Conservation (phyloP, 768 basidiomycete genomes). For the Rhodosporidiobolus sp. region DNA sequence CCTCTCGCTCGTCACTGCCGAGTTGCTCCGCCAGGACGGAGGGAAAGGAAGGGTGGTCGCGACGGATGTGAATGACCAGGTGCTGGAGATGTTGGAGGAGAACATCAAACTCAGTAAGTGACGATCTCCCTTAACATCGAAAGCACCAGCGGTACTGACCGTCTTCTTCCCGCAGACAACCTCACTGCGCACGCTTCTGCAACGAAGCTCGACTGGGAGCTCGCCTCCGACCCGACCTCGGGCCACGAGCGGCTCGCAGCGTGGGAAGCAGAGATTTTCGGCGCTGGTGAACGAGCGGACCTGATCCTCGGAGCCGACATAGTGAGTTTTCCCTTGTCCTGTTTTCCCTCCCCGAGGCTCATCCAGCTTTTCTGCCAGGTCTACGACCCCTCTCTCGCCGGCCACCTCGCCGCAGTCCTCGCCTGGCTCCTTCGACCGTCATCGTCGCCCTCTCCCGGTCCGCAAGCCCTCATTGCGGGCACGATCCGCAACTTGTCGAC, state of each 20-base stretch:
- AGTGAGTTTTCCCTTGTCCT: neutral
- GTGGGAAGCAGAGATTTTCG: constrained; percentile 15
- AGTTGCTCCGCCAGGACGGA: neutral
- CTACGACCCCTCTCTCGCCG: constrained; percentile 28
- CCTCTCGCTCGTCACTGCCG: constrained; percentile 23
- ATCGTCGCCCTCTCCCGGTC: too few relatives aligned
- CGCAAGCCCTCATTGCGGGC: constrained; percentile 30
- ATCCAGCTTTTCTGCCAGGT: constrained; percentile 6
- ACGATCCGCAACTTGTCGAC: constrained; percentile 34
- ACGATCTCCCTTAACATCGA: neutral
- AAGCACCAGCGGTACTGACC: neutral
- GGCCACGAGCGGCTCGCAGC: neutral
- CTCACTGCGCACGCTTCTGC: neutral
- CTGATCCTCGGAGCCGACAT: constrained; percentile 36
- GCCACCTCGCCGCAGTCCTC: constrained; percentile 8
- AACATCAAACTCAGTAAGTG: constrained; percentile 32
- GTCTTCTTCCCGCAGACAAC: neutral
- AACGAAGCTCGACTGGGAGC: constrained; percentile 29
- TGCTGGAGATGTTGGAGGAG: constrained; percentile 11
- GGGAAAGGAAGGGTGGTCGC: neutral
- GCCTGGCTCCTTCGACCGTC: neutral
- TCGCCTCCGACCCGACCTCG: neutral
- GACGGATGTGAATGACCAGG: constrained; percentile 32
- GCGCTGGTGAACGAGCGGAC: neutral
- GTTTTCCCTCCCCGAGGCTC: neutral